Evolutionary conservation across 2,329 filamentous ascomycete species (phyloP), one percentile per base, ranked within the genome.

Genomic region (Ceratocystis cacaofunesta): DNA sequence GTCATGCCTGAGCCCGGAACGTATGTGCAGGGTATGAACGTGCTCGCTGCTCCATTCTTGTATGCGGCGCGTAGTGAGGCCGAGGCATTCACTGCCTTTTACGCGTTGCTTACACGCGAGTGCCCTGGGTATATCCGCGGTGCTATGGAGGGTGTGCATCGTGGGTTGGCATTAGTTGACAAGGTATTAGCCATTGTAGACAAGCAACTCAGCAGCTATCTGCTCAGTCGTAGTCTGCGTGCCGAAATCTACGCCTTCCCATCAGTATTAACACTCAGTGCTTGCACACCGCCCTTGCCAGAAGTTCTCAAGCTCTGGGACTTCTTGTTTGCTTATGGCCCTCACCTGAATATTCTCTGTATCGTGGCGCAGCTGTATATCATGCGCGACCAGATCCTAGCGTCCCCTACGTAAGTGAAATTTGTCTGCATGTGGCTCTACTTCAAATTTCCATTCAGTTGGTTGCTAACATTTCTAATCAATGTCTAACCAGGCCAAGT

Each of bases 21-120:
- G 50, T 99, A 99, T 71, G 92, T 99, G 1, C 94, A 99, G 75
- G 94, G 94, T 70, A 97, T 99, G 92, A 99, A 99, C 73, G 94
- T 99, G 50, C 83, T 99, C 17, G 92, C 92, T 8, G 94, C 94
- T 0, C 94, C 94, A 0, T 96, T 99, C 72, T 80, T 99, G 58
- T 99, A 99, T 74, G 91, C 90, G 4, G 92, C 94, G 1, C 86
- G 91, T 66, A 96, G 90, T 74, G 94, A 99, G 76, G 88, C 92
- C 5, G 92, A 99, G 76, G 94, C 94, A 1, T 99, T 95, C 71
- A 87, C 90, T 4, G 87, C 91, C 1, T 96, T 99, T 71, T 86
- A 95, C 73, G 86, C 85, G 55, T 87, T 96, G 69, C 85, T 99
- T 69, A 95, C 90, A 1, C 80, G 82, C 65, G 92, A 97, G 74